Evolutionary conservation across 306 rosid genomes (phyloP).

Genomic region (Rosa rugosa): DNA sequence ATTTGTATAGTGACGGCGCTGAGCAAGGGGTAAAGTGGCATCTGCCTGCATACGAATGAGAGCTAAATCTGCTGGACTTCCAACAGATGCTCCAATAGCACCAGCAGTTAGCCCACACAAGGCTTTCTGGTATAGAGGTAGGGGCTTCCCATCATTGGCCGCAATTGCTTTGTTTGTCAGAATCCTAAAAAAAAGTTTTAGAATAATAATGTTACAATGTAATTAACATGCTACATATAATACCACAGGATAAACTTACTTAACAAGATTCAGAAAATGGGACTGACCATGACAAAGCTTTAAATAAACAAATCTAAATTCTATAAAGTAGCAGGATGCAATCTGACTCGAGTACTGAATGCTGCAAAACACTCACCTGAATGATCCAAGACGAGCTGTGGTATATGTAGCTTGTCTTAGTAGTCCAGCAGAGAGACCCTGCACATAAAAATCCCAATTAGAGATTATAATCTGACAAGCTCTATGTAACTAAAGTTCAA

Average conservation of each 20-base stretch:
- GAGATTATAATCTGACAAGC: constrained; percentile 14
- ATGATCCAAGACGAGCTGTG: constrained; percentile 96
- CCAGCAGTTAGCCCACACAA: constrained; percentile 98
- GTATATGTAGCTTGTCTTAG: constrained; percentile 99
- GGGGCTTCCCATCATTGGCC: constrained; percentile 98
- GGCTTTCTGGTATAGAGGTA: constrained; percentile 96
- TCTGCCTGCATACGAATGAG: constrained; percentile 99
- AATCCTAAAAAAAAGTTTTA: constrained; percentile 40
- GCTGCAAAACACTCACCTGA: constrained; percentile 54
- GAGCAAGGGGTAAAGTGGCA: constrained; percentile 87
- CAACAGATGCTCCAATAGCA: constrained; percentile 91
- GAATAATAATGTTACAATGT: neutral
- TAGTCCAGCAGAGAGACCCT: constrained; percentile 97
- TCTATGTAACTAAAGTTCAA: neutral
- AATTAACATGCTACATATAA: neutral
- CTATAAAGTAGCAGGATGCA: neutral
- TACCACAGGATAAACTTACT: neutral
- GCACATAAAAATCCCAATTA: constrained; percentile 30
- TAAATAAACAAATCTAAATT: neutral
- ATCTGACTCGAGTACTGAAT: neutral
- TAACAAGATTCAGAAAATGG: neutral
- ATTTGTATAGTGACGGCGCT: constrained; percentile 86
- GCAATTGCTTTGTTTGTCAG: constrained; percentile 86
- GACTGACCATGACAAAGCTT: neutral
- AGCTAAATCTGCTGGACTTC: constrained; percentile 97